Conservation (phyloP, 2,329 filamentous ascomycete species). For the Zasmidium cellare region DNA sequence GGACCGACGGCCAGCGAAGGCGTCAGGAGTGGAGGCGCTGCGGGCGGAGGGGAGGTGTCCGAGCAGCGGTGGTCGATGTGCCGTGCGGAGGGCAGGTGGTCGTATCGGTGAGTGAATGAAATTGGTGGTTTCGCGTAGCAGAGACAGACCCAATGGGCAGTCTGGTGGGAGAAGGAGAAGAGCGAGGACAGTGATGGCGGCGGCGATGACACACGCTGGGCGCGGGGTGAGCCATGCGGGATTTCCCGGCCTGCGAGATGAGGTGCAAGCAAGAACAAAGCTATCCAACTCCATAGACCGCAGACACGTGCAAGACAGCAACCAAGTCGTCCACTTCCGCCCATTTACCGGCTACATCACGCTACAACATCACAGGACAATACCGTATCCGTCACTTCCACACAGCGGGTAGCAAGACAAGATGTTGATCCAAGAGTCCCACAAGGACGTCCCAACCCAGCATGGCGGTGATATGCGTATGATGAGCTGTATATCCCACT, state of each 20-base stretch:
- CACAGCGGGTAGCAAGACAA: conserved; percentile 20
- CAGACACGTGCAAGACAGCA: neutral
- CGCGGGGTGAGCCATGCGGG: neutral
- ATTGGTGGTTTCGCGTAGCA: no score
- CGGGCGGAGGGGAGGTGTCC: conserved; percentile 5
- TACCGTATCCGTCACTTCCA: neutral
- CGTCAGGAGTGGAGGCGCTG: conserved; percentile 16
- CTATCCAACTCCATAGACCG: neutral
- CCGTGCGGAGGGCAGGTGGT: conserved; percentile 4
- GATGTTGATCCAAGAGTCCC: conserved; percentile 62
- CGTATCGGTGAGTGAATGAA: neutral
- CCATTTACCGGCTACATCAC: neutral
- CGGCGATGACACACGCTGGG: conserved; percentile 1
- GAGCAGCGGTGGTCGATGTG: conserved; percentile 11
- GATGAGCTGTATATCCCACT: conserved; percentile 1
- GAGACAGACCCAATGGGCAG: conserved; percentile 13
- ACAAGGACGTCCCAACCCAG: conserved; percentile 61
- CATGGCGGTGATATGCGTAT: conserved; percentile 62
- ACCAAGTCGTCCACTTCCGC: neutral
- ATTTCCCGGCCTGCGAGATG: neutral
- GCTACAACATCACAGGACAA: conserved; percentile 2
- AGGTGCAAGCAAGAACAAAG: neutral
- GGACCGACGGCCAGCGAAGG: conserved; percentile 24
- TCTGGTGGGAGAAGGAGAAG: neutral
- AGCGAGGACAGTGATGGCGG: neutral